phyloP scores from a whole-genome alignment of 345 rosid genomes.

The Gossypium turneri region DNA sequence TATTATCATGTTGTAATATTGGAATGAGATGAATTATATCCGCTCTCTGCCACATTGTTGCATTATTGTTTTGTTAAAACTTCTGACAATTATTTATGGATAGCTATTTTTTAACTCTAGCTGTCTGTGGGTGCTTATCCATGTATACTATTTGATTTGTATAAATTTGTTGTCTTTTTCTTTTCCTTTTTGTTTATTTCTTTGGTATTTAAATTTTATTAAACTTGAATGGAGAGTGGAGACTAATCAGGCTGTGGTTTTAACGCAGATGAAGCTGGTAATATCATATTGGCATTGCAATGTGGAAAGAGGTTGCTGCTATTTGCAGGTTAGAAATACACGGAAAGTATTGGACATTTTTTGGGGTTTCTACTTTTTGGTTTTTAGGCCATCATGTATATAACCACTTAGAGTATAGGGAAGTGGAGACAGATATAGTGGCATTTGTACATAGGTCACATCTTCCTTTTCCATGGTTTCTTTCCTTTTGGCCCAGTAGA shows the following conservation, averaged over 20 bases:
- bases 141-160: background rate
- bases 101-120: background rate
- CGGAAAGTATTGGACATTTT: background rate
- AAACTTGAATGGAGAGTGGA: background rate
- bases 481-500: constrained; percentile 35
- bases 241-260: background rate
- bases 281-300: constrained; percentile 23
- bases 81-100: background rate
- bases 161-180: background rate
- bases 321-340: constrained; percentile 21
- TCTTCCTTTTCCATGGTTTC: constrained; percentile 32
- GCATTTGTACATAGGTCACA: constrained; percentile 60
- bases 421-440: constrained; percentile 48
- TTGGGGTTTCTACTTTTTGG: constrained; percentile 17
- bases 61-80: background rate
- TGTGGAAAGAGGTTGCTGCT: constrained; percentile 11
- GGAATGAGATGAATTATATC: background rate
- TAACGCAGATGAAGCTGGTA: constrained; percentile 29
- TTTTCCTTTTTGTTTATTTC: background rate
- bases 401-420: constrained; percentile 34
- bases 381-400: constrained; percentile 54
- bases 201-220: background rate
- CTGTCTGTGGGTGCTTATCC: background rate
- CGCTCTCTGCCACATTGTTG: background rate
- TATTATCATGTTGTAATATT: background rate